Evolutionary conservation across 495 filamentous ascomycete species (phyloP), one percentile per base, ranked within the genome.

Genomic region (Xylona heveae): DNA sequence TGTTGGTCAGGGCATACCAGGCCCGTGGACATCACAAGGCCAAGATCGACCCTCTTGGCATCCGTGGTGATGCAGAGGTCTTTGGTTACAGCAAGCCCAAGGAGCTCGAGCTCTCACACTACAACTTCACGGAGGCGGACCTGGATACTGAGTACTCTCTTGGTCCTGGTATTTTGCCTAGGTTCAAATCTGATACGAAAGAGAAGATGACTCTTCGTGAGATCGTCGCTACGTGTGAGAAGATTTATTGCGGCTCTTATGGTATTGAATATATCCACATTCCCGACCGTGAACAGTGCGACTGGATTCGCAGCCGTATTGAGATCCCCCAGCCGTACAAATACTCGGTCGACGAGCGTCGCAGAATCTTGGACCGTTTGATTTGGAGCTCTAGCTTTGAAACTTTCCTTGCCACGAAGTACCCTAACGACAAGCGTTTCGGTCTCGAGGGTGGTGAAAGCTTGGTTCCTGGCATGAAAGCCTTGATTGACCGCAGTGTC

Each of bases 381-480:
- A 97, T 97, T 53, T 97, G 88, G 88, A 80, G 76, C 51, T 83
- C 81, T 39, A 93, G 77, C 56, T 97, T 97, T 51, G 88, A 97
- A 55, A 55, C 66, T 30, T 97, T 97, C 68, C 56, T 90, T 37
- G 70, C 85, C 19, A 92, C 80, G 34, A 97, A 97, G 55, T 95
- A 90, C 61, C 90, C 90, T 47, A 97, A 97, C 56, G 88, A 97
- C 62, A 97, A 97, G 67, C 75, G 88, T 43, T 97, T 97, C 55
- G 88, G 88, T 56, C 67, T 97, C 12, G 88, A 97, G 57, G 88
- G 88, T 44, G 91, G 83, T 46, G 90, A 95, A 52, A 78, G 78
- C 21, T 66, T 97, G 36, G 88, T 97, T 13, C 88, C 88, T 19
- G 88, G 88, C 55, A 97, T 97, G 88, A 97, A 97, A 66, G 88